Percentiles rank a stretch among this genome's conserved stretches.
phyloP scores from a whole-genome alignment of 345 rosid genomes.

The Citrus reticulata region DNA sequence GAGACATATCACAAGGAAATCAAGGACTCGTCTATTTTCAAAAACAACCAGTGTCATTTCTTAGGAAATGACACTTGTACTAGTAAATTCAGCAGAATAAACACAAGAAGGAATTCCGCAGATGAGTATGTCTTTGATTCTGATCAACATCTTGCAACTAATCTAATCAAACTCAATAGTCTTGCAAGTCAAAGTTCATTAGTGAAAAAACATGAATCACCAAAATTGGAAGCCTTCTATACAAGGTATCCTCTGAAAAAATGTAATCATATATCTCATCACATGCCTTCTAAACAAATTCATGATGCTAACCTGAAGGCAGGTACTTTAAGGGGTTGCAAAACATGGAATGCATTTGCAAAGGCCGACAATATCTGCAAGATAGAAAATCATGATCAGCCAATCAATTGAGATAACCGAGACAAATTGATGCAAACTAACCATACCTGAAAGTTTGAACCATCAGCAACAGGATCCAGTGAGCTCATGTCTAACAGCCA shows the following conservation, averaged over 20 bases:
- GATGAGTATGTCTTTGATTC: not conserved
- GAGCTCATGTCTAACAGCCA: conserved; percentile 77
- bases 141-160: not conserved
- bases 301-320: conserved; percentile 70
- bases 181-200: not conserved
- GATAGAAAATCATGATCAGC: conserved; percentile 18
- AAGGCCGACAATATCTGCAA: conserved; percentile 80
- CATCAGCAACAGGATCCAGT: conserved; percentile 58
- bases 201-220: too few relatives aligned
- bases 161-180: not conserved
- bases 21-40: not conserved
- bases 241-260: not conserved
- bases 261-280: not conserved
- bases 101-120: not conserved
- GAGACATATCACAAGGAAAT: not conserved
- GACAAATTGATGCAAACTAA: not conserved
- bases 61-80: not conserved
- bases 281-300: conserved; percentile 1
- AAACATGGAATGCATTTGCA: conserved; percentile 79
- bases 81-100: not conserved
- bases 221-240: not conserved
- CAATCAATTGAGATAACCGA: not conserved
- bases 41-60: not conserved
- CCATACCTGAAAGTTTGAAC: conserved; percentile 71
- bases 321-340: conserved; percentile 93